A percentile compares a stretch with the other conserved stretches of the same genome.
These are phyloP conservation scores for Hypomyces perniciosus DNA, from an alignment of 2,329 filamentous ascomycete species.

Conservation along the genomic window DNA sequence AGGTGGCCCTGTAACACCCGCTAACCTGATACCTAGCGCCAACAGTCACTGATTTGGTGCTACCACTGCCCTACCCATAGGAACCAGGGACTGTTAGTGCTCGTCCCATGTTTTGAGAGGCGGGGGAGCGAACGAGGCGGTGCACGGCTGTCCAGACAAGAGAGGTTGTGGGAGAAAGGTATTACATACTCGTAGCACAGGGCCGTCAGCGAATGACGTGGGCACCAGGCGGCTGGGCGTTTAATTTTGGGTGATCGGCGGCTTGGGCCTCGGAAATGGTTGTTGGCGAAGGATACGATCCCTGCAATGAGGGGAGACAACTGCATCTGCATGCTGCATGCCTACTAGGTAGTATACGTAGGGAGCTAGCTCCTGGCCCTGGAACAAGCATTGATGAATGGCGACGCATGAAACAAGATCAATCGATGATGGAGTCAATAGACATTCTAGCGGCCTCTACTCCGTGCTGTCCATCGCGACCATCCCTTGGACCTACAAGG, in stretches of 20 bases:
- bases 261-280: conserved; percentile 5
- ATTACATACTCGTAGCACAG: background rate
- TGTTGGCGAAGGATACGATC: conserved; percentile 9
- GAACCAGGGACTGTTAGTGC: too few species aligned
- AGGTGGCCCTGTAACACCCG: background rate
- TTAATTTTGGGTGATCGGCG: conserved; percentile 11
- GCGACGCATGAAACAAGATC: too few species aligned
- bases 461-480: too few species aligned
- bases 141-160: conserved; percentile 3
- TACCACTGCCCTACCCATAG: too few species aligned
- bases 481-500: too few species aligned
- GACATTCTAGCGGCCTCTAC: too few species aligned
- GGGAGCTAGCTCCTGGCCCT: too few species aligned
- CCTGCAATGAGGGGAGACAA: conserved; percentile 1
- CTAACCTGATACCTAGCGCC: background rate
- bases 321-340: background rate
- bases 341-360: background rate
- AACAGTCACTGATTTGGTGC: background rate
- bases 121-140: conserved; percentile 5
- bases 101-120: too few species aligned
- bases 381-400: too few species aligned
- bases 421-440: too few species aligned
- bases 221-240: conserved; percentile 2
- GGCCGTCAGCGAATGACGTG: conserved; percentile 8
- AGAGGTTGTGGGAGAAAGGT: background rate